Evolutionary conservation across 139 green algal species (phyloP), one percentile per base, ranked within the genome.

Genomic region (Chlorella sp.): DNA sequence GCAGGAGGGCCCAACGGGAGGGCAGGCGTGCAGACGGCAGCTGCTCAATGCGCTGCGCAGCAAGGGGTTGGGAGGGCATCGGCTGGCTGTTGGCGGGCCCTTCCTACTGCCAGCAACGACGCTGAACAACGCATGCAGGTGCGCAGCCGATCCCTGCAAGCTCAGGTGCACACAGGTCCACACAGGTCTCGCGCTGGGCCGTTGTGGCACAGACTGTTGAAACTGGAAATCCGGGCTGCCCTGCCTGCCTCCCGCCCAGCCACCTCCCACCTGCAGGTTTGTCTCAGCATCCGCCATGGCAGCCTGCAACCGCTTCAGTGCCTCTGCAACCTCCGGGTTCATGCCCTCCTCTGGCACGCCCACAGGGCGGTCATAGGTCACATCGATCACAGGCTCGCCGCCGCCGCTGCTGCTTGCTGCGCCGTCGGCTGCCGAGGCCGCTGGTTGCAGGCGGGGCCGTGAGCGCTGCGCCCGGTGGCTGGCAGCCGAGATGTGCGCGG

Each of bases 11-110:
- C 70, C 73, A 68, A 2, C 32, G 57, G 7, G 38, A 57, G 80
- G 80, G 80, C 80, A 78, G 80, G 67, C 30, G 47, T 17, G 80
- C 65, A 4, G 65, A 78, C 17, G 82, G 87, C 65, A 90, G 75
- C 34, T n/a, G 41, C 21, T 90, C 72, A 25, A 90, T 44, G 11
- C 15, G 70, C 81, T 85, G 44, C 74, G 20, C 65, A 60, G 41
- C 34, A 67, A 23, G 18, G 60, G 51, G 51, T 51, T 51, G 44
- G 44, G n/a, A n/a, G n/a, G n/a, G n/a, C n/a, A n/a, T n/a, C n/a
- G n/a, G n/a, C n/a, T n/a, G n/a, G n/a, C n/a, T n/a, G n/a, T n/a
- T n/a, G n/a, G n/a, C n/a, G n/a, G n/a, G n/a, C n/a, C n/a, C n/a
- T n/a, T n/a, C n/a, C n/a, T n/a, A n/a, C n/a, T n/a, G n/a, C n/a